phyloP scores from a whole-genome alignment of 331 rosid genomes.

The Saraca asoca region DNA sequence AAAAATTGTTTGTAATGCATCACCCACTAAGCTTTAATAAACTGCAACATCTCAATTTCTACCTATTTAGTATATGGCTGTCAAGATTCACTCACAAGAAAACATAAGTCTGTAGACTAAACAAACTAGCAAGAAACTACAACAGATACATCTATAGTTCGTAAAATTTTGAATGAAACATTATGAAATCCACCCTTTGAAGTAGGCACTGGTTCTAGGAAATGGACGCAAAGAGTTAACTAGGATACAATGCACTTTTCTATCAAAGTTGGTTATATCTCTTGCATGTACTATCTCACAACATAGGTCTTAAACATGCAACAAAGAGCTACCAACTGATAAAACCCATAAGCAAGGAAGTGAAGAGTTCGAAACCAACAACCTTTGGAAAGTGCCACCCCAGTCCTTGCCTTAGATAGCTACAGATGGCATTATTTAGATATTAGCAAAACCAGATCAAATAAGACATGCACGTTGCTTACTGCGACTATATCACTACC shows the following conservation, averaged over 20 bases:
- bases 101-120: conserved; percentile 3
- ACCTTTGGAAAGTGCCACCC: conserved; percentile 93
- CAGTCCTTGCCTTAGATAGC: conserved; percentile 86
- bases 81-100: conserved; percentile 21
- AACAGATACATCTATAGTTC: conserved; percentile 20
- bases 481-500: neutral
- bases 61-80: conserved; percentile 15
- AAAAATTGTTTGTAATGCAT: too few species aligned
- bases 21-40: too few species aligned
- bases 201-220: conserved; percentile 30
- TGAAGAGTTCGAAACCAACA: conserved; percentile 85
- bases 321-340: conserved; percentile 87
- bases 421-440: conserved; percentile 44
- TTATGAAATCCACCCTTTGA: conserved; percentile 32
- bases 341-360: conserved; percentile 84
- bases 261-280: neutral
- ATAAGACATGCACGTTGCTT: neutral
- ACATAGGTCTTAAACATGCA: conserved; percentile 89
- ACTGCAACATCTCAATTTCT: too few species aligned
- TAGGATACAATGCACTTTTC: conserved; percentile 29
- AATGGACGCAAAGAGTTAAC: conserved; percentile 26
- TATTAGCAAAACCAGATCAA: neutral
- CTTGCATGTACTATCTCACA: conserved; percentile 37
- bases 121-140: conserved; percentile 30
- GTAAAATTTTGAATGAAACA: conserved; percentile 32